phyloP scores from a whole-genome alignment of 2,329 filamentous ascomycete genomes.

The Rasamsonia emersonii region DNA sequence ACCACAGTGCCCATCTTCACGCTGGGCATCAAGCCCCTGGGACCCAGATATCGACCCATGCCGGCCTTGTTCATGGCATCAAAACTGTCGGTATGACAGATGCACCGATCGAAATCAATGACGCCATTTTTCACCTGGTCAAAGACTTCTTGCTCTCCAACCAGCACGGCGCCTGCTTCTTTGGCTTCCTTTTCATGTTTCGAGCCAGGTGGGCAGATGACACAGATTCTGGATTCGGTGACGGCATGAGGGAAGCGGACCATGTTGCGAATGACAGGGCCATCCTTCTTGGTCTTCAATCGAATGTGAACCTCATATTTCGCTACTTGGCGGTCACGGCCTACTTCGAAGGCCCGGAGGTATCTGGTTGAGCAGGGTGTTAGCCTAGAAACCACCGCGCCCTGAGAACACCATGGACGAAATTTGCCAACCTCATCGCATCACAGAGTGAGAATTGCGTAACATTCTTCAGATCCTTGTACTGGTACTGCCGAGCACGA shows the following conservation, averaged over 20 bases:
- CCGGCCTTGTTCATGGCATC: slow-evolving; percentile 71
- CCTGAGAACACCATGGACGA: slow-evolving; percentile 8
- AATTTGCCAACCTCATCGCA: slow-evolving; percentile 62
- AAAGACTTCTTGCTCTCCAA: slow-evolving; percentile 81
- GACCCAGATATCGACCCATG: slow-evolving; percentile 74
- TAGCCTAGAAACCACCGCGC: not conserved
- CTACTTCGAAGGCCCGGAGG: slow-evolving; percentile 86
- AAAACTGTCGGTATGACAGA: slow-evolving; percentile 75
- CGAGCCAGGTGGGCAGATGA: slow-evolving; percentile 79
- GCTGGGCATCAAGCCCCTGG: slow-evolving; percentile 86
- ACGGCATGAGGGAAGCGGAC: slow-evolving; percentile 83
- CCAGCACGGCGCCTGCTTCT: slow-evolving; percentile 68
- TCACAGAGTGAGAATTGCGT: slow-evolving; percentile 77
- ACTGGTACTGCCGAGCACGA: slow-evolving; percentile 56
- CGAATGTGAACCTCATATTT: slow-evolving; percentile 90
- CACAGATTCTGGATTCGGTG: slow-evolving; percentile 79
- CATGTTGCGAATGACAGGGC: slow-evolving; percentile 77
- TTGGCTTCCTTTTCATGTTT: slow-evolving; percentile 64
- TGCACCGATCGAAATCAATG: slow-evolving; percentile 79
- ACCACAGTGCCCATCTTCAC: slow-evolving; percentile 83
- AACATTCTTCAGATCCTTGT: slow-evolving; percentile 53
- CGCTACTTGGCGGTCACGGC: slow-evolving; percentile 58
- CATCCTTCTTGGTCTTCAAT: slow-evolving; percentile 74
- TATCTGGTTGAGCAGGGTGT: slow-evolving; percentile 49
- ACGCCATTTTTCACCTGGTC: slow-evolving; percentile 64